A percentile compares a stretch with the other conserved stretches of the same genome.
These are phyloP conservation scores for Astrocystis sublimbata DNA, from an alignment of 495 filamentous ascomycete species.

Conservation along the genomic window DNA sequence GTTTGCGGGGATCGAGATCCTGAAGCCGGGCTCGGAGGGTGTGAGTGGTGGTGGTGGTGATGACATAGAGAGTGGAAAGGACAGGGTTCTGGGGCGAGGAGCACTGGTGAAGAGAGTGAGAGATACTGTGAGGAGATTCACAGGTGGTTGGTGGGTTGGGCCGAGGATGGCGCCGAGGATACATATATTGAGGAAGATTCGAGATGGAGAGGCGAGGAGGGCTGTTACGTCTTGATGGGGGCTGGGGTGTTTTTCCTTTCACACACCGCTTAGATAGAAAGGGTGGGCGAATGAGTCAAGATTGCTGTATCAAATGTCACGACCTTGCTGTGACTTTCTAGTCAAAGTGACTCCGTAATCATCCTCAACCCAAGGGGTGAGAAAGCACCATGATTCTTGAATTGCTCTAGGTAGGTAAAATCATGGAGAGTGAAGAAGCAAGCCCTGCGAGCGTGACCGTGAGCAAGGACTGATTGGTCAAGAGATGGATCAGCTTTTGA, in stretches of 20 bases:
- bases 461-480: no score
- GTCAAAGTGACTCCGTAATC: no score
- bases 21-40: slow-evolving; percentile 46
- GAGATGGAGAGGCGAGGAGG: slow-evolving; percentile 32
- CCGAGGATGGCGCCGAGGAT: slow-evolving; percentile 61
- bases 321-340: no score
- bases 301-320: no score
- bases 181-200: slow-evolving; percentile 55
- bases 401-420: no score
- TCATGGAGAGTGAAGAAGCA: no score
- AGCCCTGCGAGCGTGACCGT: no score
- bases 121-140: slow-evolving; percentile 38
- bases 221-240: slow-evolving; percentile 27
- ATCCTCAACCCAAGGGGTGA: no score
- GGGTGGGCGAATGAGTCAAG: no score
- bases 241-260: neutral
- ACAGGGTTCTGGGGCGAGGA: slow-evolving; percentile 37
- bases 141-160: slow-evolving; percentile 65
- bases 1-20: slow-evolving; percentile 67
- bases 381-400: no score
- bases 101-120: slow-evolving; percentile 31
- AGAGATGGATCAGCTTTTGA: no score
- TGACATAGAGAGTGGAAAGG: slow-evolving; percentile 33
- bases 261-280: no score
- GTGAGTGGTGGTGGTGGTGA: slow-evolving; percentile 14